A percentile compares a stretch with the other conserved stretches of the same genome.
phyloP scores from a whole-genome alignment of 257 asterid species.

The Scutellaria baicalensis region DNA sequence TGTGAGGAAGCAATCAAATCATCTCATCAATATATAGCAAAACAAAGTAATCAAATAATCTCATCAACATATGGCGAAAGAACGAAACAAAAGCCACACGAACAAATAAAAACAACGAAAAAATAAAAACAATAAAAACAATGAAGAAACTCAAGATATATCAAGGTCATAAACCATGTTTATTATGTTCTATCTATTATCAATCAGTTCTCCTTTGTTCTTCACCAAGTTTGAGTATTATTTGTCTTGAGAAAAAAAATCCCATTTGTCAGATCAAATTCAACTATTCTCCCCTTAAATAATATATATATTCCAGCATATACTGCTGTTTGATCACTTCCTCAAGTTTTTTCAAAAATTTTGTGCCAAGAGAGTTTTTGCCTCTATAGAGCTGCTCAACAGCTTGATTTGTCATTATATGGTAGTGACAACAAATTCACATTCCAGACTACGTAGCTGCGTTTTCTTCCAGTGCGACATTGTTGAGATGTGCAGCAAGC shows the following conservation, averaged over 20 bases:
- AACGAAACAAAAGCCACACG: not conserved
- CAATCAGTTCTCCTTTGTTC: not conserved
- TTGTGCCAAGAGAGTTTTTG: not conserved
- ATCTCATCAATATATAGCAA: no score
- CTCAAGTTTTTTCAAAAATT: not conserved
- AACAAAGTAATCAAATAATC: not conserved
- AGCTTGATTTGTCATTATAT: conserved; percentile 4
- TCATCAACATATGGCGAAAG: not conserved
- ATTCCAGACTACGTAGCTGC: conserved; percentile 19
- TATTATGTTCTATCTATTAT: conserved; percentile 12
- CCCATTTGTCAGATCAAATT: conserved; percentile 20
- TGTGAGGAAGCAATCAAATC: no score
- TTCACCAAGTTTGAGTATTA: conserved; percentile 9
- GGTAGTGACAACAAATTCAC: not conserved
- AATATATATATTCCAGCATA: conserved; percentile 9
- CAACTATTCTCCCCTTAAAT: conserved; percentile 4
- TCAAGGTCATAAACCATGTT: not conserved
- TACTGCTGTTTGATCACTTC: not conserved
- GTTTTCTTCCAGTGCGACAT: conserved; percentile 37
- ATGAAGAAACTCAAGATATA: not conserved
- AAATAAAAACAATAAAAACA: not conserved
- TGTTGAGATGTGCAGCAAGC: conserved; percentile 33
- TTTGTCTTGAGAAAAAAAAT: conserved; percentile 11
- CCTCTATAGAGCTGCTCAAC: not conserved
- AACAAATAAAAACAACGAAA: conserved; percentile 10